Conservation (phyloP, 495 filamentous ascomycete genomes). For the Hypoxylon fragiforme region DNA sequence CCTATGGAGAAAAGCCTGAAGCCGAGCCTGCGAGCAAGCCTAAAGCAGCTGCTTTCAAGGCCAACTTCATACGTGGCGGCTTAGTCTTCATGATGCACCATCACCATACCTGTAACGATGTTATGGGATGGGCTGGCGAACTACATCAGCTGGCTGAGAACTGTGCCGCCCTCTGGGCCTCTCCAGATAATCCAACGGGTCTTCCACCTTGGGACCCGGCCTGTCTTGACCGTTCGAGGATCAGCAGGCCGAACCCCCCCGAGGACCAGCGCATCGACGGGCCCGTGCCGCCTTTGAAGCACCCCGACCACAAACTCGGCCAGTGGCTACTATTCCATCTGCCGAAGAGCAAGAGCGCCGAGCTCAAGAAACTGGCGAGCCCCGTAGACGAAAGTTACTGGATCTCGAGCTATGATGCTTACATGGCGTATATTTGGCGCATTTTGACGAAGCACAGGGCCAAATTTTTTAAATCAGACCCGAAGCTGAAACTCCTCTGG, state of each 20-base stretch:
- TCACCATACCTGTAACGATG: conserved; percentile 48
- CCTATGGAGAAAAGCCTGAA: conserved; percentile 46
- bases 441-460: conserved; percentile 37
- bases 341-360: conserved; percentile 44
- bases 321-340: conserved; percentile 44
- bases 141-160: conserved; percentile 47
- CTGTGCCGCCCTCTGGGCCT: conserved; percentile 38
- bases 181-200: conserved; percentile 8
- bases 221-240: conserved; percentile 38
- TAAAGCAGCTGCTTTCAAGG: conserved; percentile 41
- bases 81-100: conserved; percentile 45
- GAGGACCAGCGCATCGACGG: conserved; percentile 34
- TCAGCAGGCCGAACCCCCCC: conserved; percentile 30
- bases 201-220: conserved; percentile 40
- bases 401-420: conserved; percentile 49
- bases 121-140: conserved; percentile 45
- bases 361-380: conserved; percentile 40
- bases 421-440: conserved; percentile 44
- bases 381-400: conserved; percentile 32
- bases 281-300: conserved; percentile 26
- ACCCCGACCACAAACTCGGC: conserved; percentile 34
- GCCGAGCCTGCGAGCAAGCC: conserved; percentile 37
- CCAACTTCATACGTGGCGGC: conserved; percentile 44
- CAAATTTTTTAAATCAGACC: conserved; percentile 34
- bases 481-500: conserved; percentile 29